Evolutionary conservation across 345 rosid genomes (phyloP).

Genomic region (Eucalyptus marginata): DNA sequence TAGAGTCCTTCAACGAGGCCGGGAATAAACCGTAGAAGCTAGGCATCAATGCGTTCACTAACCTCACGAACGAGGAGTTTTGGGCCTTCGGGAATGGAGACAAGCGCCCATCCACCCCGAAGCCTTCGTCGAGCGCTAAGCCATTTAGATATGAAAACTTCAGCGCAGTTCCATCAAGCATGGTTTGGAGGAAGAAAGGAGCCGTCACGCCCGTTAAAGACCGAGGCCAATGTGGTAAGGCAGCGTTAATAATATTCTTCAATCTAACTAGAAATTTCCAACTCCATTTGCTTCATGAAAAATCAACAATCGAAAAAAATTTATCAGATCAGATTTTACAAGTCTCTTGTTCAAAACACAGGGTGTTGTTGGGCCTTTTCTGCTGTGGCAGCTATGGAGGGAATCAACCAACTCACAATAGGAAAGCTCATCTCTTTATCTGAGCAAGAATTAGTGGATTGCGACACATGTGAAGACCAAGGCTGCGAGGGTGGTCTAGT

Average conservation of each 20-base stretch:
- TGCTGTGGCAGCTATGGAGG: not conserved
- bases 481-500: not conserved
- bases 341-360: not conserved
- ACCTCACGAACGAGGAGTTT: slow-evolving; percentile 16
- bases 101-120: not conserved
- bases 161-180: not conserved
- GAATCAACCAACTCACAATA: not conserved
- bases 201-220: not conserved
- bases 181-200: not conserved
- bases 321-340: not conserved
- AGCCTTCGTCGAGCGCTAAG: too few relatives aligned
- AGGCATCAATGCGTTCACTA: slow-evolving; percentile 16
- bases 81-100: not conserved
- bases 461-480: not conserved
- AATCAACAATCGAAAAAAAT: too few relatives aligned
- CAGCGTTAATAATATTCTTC: too few relatives aligned
- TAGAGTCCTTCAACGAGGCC: slow-evolving; percentile 6
- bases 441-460: slow-evolving; percentile 1
- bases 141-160: not conserved
- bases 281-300: too few relatives aligned
- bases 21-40: slow-evolving; percentile 13
- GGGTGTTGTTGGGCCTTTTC: not conserved
- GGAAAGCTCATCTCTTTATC: not conserved
- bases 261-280: too few relatives aligned
- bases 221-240: not conserved